These are phyloP conservation scores for Kwoniella heveanensis DNA, from an alignment of 768 basidiomycete species.

Conservation along the genomic window DNA sequence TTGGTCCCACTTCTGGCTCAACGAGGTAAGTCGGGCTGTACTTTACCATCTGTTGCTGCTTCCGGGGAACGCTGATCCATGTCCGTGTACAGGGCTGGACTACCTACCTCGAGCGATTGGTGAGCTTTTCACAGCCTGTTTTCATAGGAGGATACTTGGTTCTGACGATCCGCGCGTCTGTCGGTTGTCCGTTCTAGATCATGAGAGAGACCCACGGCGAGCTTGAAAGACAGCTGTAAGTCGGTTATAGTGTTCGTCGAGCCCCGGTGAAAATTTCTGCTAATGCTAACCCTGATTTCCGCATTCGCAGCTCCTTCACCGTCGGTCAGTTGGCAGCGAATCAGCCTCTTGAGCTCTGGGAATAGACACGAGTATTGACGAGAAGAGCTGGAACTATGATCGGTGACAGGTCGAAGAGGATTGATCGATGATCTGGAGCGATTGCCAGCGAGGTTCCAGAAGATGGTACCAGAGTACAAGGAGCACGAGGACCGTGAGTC, in stretches of 20 bases:
- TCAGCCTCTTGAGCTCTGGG: too few species aligned
- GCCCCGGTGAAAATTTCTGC: background rate
- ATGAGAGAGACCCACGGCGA: constrained; percentile 70
- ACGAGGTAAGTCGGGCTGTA: constrained; percentile 40
- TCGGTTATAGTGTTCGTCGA: background rate
- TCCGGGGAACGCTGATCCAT: constrained; percentile 7
- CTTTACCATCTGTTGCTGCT: background rate
- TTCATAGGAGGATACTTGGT: too few species aligned
- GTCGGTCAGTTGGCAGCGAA: constrained; percentile 32
- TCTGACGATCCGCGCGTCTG: too few species aligned
- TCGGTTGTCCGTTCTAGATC: constrained; percentile 54
- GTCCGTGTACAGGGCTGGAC: constrained; percentile 69
- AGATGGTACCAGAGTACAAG: constrained; percentile 74
- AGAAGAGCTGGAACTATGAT: too few species aligned
- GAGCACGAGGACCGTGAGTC: constrained; percentile 58
- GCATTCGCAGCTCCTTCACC: constrained; percentile 36
- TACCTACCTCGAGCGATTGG: constrained; percentile 82
- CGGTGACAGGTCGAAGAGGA: constrained; percentile 63
- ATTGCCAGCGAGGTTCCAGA: constrained; percentile 71
- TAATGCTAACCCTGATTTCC: background rate
- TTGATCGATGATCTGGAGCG: constrained; percentile 72
- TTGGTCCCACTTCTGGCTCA: constrained; percentile 58
- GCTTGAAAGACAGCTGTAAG: constrained; percentile 70
- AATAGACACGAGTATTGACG: background rate
- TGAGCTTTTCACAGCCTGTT: too few species aligned